Conservation (phyloP, 75 land plant genomes). For the Cunninghamia lanceolata region DNA sequence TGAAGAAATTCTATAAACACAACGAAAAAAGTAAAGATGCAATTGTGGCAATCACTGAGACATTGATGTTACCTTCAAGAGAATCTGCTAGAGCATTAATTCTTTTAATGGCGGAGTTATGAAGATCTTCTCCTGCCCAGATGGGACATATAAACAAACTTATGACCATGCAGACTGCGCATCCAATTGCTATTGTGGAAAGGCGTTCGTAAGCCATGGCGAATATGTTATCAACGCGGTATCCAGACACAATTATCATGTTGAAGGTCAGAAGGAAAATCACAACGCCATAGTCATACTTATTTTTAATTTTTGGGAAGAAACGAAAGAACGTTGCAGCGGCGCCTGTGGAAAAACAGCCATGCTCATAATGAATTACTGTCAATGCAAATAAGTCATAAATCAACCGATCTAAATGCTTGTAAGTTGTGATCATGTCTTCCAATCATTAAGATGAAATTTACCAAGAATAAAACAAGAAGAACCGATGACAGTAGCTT, state of each 20-base stretch:
- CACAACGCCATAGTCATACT: slow-evolving; percentile 51
- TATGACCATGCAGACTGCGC: slow-evolving; percentile 27
- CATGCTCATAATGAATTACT: neutral
- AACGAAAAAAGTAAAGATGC: neutral
- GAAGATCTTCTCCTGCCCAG: slow-evolving; percentile 72
- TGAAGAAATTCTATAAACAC: neutral
- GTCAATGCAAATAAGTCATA: neutral
- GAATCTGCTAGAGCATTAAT: slow-evolving; percentile 33
- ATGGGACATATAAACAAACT: slow-evolving; percentile 47
- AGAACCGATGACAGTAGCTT: slow-evolving; percentile 22
- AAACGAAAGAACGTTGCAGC: slow-evolving; percentile 30
- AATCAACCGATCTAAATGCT: neutral
- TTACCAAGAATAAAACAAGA: slow-evolving; percentile 52
- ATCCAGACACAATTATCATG: slow-evolving; percentile 42
- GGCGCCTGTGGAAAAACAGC: slow-evolving; percentile 22
- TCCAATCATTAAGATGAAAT: neutral
- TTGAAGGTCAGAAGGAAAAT: slow-evolving; percentile 64
- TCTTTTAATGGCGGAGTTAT: slow-evolving; percentile 28
- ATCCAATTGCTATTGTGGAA: slow-evolving; percentile 43
- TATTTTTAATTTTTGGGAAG: slow-evolving; percentile 41
- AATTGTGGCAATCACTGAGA: neutral
- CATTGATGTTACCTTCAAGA: slow-evolving; percentile 25
- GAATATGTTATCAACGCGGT: slow-evolving; percentile 26
- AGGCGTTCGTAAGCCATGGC: slow-evolving; percentile 34
- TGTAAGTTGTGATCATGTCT: neutral